Evolutionary conservation across 1,139 yeast species (phyloP), one percentile per base, ranked within the genome.

Genomic region (Entelexis sorbosivorans): DNA sequence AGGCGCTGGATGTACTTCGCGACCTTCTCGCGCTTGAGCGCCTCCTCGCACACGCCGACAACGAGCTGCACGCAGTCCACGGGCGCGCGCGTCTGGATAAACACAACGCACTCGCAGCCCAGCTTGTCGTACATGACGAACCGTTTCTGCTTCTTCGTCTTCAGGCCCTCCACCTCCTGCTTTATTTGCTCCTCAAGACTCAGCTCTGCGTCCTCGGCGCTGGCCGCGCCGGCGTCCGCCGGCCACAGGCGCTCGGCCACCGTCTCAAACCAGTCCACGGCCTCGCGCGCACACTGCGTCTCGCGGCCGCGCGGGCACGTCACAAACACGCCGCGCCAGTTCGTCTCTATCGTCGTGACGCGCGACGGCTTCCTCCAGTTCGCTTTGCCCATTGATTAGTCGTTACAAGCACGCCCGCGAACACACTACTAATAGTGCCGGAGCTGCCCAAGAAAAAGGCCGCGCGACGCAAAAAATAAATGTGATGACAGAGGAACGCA

Each of bases 291-390:
- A 60, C 95, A 84, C 52, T 76, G 78, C 53, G 75, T 73, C 66
- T 89, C 96, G 58, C 81, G 78, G 43, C 85, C 82, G 60, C 95
- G 73, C 48, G 78, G 75, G 66, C 96, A 86, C 0, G 96, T 85
- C 22, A 88, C 95, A 67, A 82, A 91, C 1, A 86, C 72, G 1
- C 97, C 96, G 44, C 82, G 70, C 56, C 94, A 82, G 48, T 80
- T 80, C 0, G 96, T 95, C 61, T 87, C 96, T 22, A 69, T 34
- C 1, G 52, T 43, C 38, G 54, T 51, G 14, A 47, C 24, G 24
- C 54, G 54, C n/a, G 50, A 16, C 29, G 57, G 57, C 47, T 54
- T 54, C 31, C 49, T 50, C 50, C 54, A 53, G 19, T 54, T 54
- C 38, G 51, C 55, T 51, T 47, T 52, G 10, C 32, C 36, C 45